A percentile compares a stretch with the other conserved stretches of the same genome.
Evolutionary conservation across 2,329 filamentous ascomycete species (phyloP).

Genomic region (Pseudogymnoascus sp.): DNA sequence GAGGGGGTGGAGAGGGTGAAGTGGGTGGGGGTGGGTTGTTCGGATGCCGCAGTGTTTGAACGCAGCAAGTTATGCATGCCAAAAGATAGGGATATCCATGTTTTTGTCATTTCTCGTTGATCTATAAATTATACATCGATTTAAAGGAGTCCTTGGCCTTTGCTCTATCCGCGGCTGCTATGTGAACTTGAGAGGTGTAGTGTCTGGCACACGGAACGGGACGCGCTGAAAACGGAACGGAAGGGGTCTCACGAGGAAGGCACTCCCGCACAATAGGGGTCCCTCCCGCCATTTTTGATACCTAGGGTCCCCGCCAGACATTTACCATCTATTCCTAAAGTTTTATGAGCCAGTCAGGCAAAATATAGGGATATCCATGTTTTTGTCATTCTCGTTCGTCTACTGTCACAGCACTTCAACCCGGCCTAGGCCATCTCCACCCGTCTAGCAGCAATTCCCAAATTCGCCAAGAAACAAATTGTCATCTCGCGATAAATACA

Average conservation of each 20-base stretch:
- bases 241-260: background rate
- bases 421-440: background rate
- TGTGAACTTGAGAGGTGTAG: background rate
- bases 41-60: background rate
- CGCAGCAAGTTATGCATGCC: background rate
- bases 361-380: background rate
- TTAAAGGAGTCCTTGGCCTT: background rate
- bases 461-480: background rate
- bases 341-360: background rate
- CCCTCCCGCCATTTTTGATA: background rate
- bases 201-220: background rate
- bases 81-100: slow-evolving; percentile 4
- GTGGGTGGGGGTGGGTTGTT: background rate
- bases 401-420: background rate
- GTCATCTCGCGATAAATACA: background rate
- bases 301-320: background rate
- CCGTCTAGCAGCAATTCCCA: background rate
- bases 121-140: background rate
- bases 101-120: background rate
- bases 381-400: background rate
- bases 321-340: background rate
- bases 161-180: background rate
- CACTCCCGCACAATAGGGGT: background rate
- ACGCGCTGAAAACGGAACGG: background rate
- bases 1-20: background rate